Evolutionary conservation across 163 green algal species (phyloP), one percentile per base, ranked within the genome.

Genomic region (Chloromonas sp.): DNA sequence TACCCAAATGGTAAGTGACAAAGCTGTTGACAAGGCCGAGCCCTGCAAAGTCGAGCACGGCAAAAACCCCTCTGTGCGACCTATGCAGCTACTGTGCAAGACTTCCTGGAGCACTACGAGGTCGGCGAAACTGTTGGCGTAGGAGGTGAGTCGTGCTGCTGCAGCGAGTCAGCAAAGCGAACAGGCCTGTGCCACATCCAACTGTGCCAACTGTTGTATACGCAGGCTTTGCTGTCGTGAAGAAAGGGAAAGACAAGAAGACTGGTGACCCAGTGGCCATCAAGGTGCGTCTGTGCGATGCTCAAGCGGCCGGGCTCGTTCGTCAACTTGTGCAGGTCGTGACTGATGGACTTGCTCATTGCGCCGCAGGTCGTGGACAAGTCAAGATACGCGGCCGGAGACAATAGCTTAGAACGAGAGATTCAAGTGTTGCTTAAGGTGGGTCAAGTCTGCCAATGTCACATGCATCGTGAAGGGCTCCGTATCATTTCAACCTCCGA

Each of bases 361-460:
- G 36, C 36, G 36, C 14, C 85, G n/a, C 89, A 96, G 92, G 91
- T 97, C 0, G 94, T 97, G 0, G 94, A 97, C 82, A 95, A 95
- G 81, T 93, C 89, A 15, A 84, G 93, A 14, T 97, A 97, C 84
- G 89, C 90, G 58, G 88, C 89, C 59, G 94, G 93, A 0, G 94
- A 97, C 83, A 94, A 94, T 86, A 94, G 91, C 60, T 87, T 96
- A 81, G 91, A 95, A 88, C 88, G 93, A 0, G 94, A 97, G 84
- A 96, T 96, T n/a, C 89, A 95, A 62, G 92, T 96, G 0, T 85
- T 96, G 15, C 89, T 92, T 57, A 94, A 96, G 92, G 90, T 94
- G 76, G 0, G 86, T 58, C 5, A 11, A 5, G 66, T 11, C 66
- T 59, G 36, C 76, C 15, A 8, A 59, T 58, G 70, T 14, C 70